Conservation (phyloP, 116 monocot genomes). For the Cymodocea nodosa region DNA sequence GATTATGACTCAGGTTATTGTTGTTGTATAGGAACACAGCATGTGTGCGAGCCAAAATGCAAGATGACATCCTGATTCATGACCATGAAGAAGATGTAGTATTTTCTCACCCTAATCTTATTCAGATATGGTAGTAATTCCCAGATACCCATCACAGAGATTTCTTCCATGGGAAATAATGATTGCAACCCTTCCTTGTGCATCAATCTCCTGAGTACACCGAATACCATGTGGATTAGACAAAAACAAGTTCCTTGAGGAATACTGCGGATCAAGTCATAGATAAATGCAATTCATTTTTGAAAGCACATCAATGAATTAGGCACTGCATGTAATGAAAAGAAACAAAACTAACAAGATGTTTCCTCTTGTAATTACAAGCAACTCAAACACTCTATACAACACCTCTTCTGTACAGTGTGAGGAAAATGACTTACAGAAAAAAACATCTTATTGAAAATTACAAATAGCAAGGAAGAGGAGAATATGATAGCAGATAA, state of each 20-base stretch:
- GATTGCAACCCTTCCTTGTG: slow-evolving; percentile 54
- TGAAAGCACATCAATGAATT: background rate
- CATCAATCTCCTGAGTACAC: slow-evolving; percentile 50
- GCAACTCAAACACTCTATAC: background rate
- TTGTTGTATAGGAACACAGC: no score
- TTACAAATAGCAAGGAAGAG: no score
- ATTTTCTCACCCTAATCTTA: slow-evolving; percentile 54
- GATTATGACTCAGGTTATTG: no score
- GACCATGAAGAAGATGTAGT: slow-evolving; percentile 1
- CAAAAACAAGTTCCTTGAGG: background rate
- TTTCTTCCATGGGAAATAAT: slow-evolving; percentile 91
- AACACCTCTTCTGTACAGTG: no score
- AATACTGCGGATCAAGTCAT: background rate
- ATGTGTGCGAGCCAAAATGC: background rate
- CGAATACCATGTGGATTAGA: background rate
- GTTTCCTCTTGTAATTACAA: background rate
- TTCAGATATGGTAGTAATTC: slow-evolving; percentile 75
- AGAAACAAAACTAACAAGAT: background rate
- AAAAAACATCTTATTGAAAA: no score
- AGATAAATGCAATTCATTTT: background rate
- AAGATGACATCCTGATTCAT: slow-evolving; percentile 6
- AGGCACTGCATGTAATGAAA: background rate
- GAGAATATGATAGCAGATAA: no score
- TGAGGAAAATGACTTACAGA: no score
- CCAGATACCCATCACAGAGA: slow-evolving; percentile 92